Conservation (phyloP, 257 asterid genomes). For the Solanum habrochaites region DNA sequence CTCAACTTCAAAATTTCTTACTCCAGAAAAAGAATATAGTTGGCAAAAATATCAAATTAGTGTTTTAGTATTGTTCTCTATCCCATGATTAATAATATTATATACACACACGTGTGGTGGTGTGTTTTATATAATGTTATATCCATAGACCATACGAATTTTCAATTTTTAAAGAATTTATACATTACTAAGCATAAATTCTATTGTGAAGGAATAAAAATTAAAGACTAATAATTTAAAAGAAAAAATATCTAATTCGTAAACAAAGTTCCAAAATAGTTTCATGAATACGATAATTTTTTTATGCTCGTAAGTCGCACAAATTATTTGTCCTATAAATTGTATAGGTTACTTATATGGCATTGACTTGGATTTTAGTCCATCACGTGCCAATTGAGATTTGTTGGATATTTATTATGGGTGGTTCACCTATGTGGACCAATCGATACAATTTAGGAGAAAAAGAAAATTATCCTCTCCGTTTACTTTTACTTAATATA, state of each 20-base stretch:
- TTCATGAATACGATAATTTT: too few species aligned
- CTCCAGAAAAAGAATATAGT: neutral
- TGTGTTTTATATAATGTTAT: too few species aligned
- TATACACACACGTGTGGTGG: too few species aligned
- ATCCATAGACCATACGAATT: too few species aligned
- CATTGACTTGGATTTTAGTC: neutral
- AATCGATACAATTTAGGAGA: too few species aligned
- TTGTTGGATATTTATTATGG: neutral
- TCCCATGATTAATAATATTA: too few species aligned
- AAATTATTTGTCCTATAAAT: neutral
- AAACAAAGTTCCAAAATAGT: neutral
- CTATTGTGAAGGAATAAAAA: neutral
- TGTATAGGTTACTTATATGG: too few species aligned
- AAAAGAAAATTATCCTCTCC: too few species aligned
- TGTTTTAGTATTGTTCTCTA: neutral
- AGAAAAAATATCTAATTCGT: too few species aligned
- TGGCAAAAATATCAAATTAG: neutral
- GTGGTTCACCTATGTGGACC: neutral
- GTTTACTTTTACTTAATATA: too few species aligned
- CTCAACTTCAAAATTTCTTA: neutral
- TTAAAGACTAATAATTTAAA: neutral
- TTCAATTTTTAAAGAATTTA: too few species aligned
- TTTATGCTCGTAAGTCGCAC: neutral
- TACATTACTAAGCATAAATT: neutral
- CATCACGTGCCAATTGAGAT: neutral